These are phyloP conservation scores for Erigeron philadelphicus DNA, from an alignment of 140 eudicot species.

Conservation along the genomic window DNA sequence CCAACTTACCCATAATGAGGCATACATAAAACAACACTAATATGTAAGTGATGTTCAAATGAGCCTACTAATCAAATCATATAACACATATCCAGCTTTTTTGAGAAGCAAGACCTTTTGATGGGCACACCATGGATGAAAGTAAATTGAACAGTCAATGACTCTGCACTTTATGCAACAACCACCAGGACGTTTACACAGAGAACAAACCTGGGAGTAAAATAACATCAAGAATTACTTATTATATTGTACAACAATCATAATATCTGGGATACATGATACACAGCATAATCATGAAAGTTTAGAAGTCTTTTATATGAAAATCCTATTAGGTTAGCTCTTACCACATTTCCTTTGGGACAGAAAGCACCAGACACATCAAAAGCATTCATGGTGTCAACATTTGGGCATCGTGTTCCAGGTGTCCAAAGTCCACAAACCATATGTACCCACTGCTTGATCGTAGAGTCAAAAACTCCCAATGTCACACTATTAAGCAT, in stretches of 20 bases:
- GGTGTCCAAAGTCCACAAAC: slow-evolving; percentile 81
- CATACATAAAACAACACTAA: background rate
- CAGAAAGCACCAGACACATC: slow-evolving; percentile 51
- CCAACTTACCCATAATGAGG: background rate
- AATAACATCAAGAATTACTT: slow-evolving; percentile 2
- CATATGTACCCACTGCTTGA: slow-evolving; percentile 69
- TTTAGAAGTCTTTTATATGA: background rate
- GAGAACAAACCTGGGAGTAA: slow-evolving; percentile 44
- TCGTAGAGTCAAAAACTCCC: slow-evolving; percentile 39
- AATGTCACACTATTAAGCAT: slow-evolving; percentile 43
- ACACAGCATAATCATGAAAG: slow-evolving; percentile 14
- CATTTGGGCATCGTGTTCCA: slow-evolving; percentile 61
- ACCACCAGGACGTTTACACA: slow-evolving; percentile 64
- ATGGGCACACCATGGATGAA: slow-evolving; percentile 77
- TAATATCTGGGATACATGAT: background rate
- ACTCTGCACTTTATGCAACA: slow-evolving; percentile 57
- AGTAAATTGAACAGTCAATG: slow-evolving; percentile 36
- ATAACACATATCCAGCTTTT: background rate
- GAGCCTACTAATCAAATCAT: background rate
- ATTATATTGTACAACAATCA: background rate
- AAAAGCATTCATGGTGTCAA: slow-evolving; percentile 66
- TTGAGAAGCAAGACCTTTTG: slow-evolving; percentile 39
- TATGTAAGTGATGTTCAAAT: background rate
- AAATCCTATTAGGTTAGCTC: slow-evolving; percentile 20
- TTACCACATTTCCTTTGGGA: slow-evolving; percentile 41